These are phyloP conservation scores for Coniferiporia weirii DNA, from an alignment of 1,284 basidiomycete species.

Conservation along the genomic window DNA sequence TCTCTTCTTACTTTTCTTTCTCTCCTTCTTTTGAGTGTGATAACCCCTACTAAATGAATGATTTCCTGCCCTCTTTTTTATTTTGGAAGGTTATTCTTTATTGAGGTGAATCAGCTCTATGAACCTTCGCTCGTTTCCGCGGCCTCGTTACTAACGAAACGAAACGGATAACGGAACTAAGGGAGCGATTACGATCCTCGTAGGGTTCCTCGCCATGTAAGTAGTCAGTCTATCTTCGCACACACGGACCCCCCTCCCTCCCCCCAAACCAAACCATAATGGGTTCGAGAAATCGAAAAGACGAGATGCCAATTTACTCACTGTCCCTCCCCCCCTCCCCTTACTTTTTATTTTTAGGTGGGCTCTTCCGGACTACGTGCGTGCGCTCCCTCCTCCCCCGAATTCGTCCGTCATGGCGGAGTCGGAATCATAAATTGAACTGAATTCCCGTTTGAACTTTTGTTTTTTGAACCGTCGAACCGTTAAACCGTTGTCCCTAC, in stretches of 20 bases:
- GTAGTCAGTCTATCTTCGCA: conserved; percentile 4
- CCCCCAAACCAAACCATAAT: too few relatives aligned
- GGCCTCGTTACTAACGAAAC: too few relatives aligned
- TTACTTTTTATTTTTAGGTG: conserved; percentile 17
- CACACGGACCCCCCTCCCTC: not conserved
- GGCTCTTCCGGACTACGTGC: conserved; percentile 24
- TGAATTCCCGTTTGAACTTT: too few relatives aligned
- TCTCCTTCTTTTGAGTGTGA: too few relatives aligned
- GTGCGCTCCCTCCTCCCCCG: not conserved
- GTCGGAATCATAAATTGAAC: too few relatives aligned
- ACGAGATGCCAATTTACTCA: too few relatives aligned
- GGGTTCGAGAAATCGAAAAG: too few relatives aligned
- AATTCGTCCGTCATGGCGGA: too few relatives aligned
- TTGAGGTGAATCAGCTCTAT: conserved; percentile 21
- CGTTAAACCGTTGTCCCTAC: not conserved
- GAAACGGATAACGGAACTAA: not conserved
- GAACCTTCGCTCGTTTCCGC: too few relatives aligned
- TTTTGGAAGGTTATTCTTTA: conserved; percentile 24
- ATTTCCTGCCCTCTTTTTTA: not conserved
- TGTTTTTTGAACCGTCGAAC: not conserved
- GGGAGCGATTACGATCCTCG: conserved; percentile 19
- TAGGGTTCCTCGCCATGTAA: conserved; percentile 19
- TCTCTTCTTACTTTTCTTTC: too few relatives aligned
- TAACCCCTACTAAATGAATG: not conserved
- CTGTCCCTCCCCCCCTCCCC: too few relatives aligned